Percentiles rank a stretch among this genome's conserved stretches.
These are phyloP conservation scores for Aquilaria sinensis DNA, from an alignment of 345 rosid genomes.

Conservation along the genomic window DNA sequence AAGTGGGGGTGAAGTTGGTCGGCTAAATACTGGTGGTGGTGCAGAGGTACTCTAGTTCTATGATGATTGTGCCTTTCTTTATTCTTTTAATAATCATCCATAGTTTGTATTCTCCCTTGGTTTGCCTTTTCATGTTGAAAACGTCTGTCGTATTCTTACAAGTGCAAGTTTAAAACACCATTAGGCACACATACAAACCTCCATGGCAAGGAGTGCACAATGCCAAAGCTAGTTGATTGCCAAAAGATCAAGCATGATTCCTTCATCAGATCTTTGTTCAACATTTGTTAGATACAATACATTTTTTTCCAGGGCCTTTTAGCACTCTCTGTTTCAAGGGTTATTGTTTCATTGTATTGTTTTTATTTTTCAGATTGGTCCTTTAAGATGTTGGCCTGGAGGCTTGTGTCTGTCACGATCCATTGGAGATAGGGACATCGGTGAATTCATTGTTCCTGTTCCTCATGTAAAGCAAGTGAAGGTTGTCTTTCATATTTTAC, in stretches of 20 bases:
- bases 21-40: conserved; percentile 96
- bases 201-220: too few species aligned
- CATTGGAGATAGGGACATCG: conserved; percentile 94
- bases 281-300: too few species aligned
- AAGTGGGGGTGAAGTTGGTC: conserved; percentile 99
- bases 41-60: conserved; percentile 61
- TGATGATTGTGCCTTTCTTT: conserved; percentile 7
- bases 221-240: too few species aligned
- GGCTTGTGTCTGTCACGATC: conserved; percentile 99
- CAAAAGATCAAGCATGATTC: too few species aligned
- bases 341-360: conserved; percentile 15
- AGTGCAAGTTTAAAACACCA: too few species aligned
- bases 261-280: too few species aligned
- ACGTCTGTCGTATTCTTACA: too few species aligned
- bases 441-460: conserved; percentile 96
- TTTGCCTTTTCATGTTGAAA: neutral
- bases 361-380: conserved; percentile 72
- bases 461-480: conserved; percentile 98
- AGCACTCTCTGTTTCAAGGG: conserved; percentile 5
- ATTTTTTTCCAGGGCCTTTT: too few species aligned
- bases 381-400: conserved; percentile 99
- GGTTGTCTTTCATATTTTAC: conserved; percentile 38
- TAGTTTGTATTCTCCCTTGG: neutral
- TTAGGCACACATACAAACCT: too few species aligned
- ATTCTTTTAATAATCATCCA: neutral